Evolutionary conservation across 2,329 filamentous ascomycete genomes (phyloP), one percentile per base, ranked within the genome.

Genomic region (Trichophyton verrucosum): DNA sequence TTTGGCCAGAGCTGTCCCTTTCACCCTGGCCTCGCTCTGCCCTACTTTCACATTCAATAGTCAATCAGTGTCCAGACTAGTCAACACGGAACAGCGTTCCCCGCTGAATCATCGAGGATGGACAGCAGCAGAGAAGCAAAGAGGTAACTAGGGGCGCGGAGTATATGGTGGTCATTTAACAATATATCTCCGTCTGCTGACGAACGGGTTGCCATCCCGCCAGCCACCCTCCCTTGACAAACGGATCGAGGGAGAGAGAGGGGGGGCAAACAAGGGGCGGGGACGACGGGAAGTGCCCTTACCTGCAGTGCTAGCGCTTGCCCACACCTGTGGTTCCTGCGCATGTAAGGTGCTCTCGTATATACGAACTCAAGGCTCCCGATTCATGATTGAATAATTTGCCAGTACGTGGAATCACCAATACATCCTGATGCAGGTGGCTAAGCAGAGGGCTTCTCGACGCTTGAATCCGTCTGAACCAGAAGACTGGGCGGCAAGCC

Each of bases 291-390:
- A 56, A 46, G 38, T 56, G 27, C 49, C 49, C 60, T 55, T 63
- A 58, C 62, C 60, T 63, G 62, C 62, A 61, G 62, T 63, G 27
- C 13, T 33, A 61, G 60, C 60, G 57, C 58, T 57, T 24, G 36
- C 44, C 33, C 40, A 47, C 30, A 60, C 30, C 46, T 58, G 13
- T 58, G 38, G 57, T 58, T 58, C 60, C 40, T 30, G 60, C 57
- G 57, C 57, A 59, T 59, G 44, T 59, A 55, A 36, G 49, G 49
- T 55, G 49, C 49, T 15, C 33, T 55, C 49, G 49, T 36, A 55
- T 36, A 55, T 55, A 55, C 49, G 30, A 36, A 15, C 11, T 36
- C 20, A 24, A 13, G 49, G 49, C 30, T 36, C 27, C 27, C 15
- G 49, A 53, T 53, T 13, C 20, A 55, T 1, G 8, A 17, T 44